Evolutionary conservation across 2,329 filamentous ascomycete species (phyloP).

Genomic region (Balansia obtecta): DNA sequence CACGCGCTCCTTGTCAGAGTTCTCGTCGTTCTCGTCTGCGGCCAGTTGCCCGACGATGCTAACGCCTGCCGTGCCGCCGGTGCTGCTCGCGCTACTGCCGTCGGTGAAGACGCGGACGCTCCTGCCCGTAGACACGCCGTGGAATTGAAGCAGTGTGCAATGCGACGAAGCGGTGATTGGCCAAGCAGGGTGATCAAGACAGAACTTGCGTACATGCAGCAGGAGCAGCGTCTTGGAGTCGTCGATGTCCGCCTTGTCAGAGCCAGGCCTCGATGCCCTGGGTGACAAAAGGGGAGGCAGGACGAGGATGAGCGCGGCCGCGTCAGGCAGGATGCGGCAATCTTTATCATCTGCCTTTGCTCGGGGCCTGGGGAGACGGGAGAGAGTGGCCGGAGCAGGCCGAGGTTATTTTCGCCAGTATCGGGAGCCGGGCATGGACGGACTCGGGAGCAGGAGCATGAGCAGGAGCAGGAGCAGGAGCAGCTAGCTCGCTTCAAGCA

Average conservation of each 20-base stretch:
- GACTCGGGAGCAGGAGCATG: neutral
- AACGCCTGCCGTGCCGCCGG: neutral
- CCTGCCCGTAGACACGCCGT: neutral
- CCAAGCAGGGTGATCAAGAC: conserved; percentile 1
- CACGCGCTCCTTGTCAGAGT: neutral
- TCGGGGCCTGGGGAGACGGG: neutral
- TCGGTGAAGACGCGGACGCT: too few relatives aligned
- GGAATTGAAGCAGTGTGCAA: conserved; percentile 1
- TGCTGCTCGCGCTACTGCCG: neutral
- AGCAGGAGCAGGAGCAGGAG: neutral
- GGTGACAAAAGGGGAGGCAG: neutral
- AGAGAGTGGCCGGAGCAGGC: neutral
- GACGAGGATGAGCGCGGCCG: neutral
- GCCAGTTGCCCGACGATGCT: neutral
- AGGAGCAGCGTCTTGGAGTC: conserved; percentile 6
- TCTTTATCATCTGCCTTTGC: neutral
- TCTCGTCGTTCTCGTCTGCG: neutral
- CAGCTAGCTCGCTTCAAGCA: too few relatives aligned
- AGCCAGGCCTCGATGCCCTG: neutral
- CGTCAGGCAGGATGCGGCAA: neutral
- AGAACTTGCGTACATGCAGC: conserved; percentile 8
- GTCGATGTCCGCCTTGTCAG: neutral
- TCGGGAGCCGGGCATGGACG: neutral
- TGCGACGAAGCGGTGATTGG: conserved; percentile 7
- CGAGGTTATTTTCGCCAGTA: conserved; percentile 1